phyloP scores from a whole-genome alignment of 345 rosid genomes.

The Triadica sebifera region DNA sequence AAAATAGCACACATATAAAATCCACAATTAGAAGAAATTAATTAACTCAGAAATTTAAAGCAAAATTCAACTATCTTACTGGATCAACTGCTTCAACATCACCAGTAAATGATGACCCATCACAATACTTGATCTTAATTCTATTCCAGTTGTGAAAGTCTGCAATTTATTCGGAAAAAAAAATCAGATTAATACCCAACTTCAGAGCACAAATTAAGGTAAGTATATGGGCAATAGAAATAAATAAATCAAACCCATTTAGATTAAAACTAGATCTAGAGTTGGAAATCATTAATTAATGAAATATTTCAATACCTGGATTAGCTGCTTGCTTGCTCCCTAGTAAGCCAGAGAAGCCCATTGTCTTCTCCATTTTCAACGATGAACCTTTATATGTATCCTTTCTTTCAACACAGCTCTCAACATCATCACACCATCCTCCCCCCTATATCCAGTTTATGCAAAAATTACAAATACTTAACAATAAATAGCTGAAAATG shows the following conservation, averaged over 20 bases:
- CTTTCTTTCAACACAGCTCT: constrained; percentile 59
- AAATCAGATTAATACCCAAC: neutral
- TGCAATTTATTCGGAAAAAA: constrained; percentile 22
- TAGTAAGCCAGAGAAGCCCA: constrained; percentile 86
- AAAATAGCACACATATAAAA: constrained; percentile 23
- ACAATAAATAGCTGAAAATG: neutral
- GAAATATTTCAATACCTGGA: constrained; percentile 53
- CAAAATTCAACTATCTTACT: constrained; percentile 37
- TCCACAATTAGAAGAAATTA: too few species aligned
- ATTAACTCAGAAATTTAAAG: neutral
- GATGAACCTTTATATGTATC: constrained; percentile 81
- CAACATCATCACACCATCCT: constrained; percentile 84
- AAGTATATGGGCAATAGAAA: neutral
- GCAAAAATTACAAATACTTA: too few species aligned
- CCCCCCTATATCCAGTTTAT: constrained; percentile 59
- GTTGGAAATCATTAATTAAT: neutral
- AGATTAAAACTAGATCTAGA: neutral
- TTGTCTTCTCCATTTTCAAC: constrained; percentile 52
- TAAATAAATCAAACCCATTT: neutral
- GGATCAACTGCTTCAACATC: constrained; percentile 73
- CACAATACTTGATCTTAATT: constrained; percentile 87
- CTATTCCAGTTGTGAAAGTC: constrained; percentile 91
- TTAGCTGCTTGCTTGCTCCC: constrained; percentile 53
- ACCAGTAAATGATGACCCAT: constrained; percentile 91
- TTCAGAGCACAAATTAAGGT: too few species aligned